These are phyloP conservation scores for Phalaenopsis hybrid DNA, from an alignment of 116 monocot species.

Conservation along the genomic window DNA sequence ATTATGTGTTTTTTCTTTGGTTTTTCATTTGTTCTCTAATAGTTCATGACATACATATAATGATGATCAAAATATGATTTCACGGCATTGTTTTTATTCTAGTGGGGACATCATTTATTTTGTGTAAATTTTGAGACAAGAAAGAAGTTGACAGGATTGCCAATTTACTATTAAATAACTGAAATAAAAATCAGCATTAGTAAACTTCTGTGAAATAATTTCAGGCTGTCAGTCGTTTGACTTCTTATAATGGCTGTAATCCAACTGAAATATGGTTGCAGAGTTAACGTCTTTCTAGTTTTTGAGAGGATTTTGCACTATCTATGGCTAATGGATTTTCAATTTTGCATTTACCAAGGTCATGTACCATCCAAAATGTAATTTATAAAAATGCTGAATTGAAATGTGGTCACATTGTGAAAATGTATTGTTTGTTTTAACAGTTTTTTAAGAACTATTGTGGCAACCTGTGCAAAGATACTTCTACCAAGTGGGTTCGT, in stretches of 20 bases:
- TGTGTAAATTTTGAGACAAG: neutral
- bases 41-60: neutral
- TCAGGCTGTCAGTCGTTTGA: neutral
- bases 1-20: neutral
- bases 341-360: neutral
- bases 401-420: neutral
- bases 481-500: slow-evolving; percentile 23
- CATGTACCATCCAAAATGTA: neutral
- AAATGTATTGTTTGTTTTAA: neutral
- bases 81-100: neutral
- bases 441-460: slow-evolving; percentile 49
- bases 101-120: neutral
- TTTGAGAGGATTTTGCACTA: neutral
- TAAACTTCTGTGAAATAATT: neutral
- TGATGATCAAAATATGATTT: neutral
- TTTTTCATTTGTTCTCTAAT: neutral
- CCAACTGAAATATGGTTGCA: neutral
- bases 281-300: neutral
- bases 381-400: neutral
- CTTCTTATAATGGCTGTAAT: neutral
- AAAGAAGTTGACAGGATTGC: neutral
- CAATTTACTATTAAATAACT: neutral
- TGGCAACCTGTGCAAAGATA: slow-evolving; percentile 23
- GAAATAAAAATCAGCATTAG: neutral
- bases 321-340: neutral